These are phyloP conservation scores for Phalaenopsis aphrodite DNA, from an alignment of 106 monocot genomes.

Conservation along the genomic window DNA sequence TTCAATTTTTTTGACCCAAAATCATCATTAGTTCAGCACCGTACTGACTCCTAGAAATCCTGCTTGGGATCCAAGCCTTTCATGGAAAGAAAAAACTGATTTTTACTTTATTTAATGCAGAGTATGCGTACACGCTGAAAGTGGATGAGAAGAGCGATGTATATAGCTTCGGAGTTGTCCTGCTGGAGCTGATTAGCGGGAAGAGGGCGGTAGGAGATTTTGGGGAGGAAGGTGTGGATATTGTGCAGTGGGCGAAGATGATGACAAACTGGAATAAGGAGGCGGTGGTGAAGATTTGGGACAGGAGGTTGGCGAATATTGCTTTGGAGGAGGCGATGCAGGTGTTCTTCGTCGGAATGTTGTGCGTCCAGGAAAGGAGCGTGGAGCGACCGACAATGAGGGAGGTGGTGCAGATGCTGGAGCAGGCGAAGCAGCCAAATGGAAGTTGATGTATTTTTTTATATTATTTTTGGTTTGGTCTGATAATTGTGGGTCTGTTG, in stretches of 20 bases:
- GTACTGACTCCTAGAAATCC: conserved; percentile 29
- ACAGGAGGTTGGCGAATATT: conserved; percentile 39
- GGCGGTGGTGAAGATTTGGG: conserved; percentile 50
- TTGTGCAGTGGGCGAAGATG: conserved; percentile 67
- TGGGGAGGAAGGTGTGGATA: conserved; percentile 50
- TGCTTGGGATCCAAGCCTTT: conserved; percentile 51
- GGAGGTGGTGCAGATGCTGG: conserved; percentile 80
- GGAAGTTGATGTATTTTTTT: background rate
- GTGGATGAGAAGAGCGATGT: conserved; percentile 93
- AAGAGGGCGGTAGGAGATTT: conserved; percentile 66
- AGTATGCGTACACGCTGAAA: conserved; percentile 82
- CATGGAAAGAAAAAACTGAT: conserved; percentile 12
- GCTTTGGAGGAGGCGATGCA: conserved; percentile 68
- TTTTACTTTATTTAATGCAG: conserved; percentile 20
- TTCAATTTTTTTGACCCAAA: conserved; percentile 35
- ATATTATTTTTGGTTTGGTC: background rate
- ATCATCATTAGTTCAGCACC: conserved; percentile 25
- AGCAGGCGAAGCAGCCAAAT: conserved; percentile 35
- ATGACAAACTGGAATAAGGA: conserved; percentile 56
- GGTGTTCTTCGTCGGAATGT: conserved; percentile 67
- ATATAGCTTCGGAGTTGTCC: conserved; percentile 74
- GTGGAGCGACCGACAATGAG: conserved; percentile 85
- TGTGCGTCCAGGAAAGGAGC: conserved; percentile 77
- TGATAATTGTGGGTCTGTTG: background rate
- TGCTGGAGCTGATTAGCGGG: conserved; percentile 65